Evolutionary conservation across 2,329 filamentous ascomycete genomes (phyloP), one percentile per base, ranked within the genome.

Genomic region (Rhinocladiella similis): DNA sequence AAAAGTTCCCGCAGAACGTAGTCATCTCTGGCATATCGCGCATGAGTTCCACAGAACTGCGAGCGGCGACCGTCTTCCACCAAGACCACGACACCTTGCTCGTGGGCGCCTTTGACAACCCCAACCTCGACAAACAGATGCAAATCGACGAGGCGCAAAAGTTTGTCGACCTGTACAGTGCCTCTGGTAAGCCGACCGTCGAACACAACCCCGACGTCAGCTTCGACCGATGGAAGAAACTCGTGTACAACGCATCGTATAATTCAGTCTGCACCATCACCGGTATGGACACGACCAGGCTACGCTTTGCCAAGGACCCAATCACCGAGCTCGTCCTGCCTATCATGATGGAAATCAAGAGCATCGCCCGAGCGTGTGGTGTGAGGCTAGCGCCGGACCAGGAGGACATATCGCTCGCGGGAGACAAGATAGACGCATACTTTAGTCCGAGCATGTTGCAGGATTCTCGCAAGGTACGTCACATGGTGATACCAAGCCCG

Each of bases 381-480:
- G 65, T 76, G 3, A 65, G 73, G 19, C 66, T 84, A 3, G 72
- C 71, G 0, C 72, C 73, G 0, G 75, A 74, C 5, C 63, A 80
- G 2, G 71, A 77, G 18, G 72, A 80, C 14, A 58, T 63, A 1
- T 74, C 77, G 62, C 78, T 85, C 39, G 67, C 74, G 27, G 76
- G 18, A 36, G 80, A 84, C 69, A 78, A 80, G 0, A 67, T 77
- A 43, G 63, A 65, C 16, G 73, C 75, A 41, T 77, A 75, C 35
- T 73, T 80, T 59, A 72, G 73, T 59, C 82, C 81, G 0, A 82
- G 79, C 61, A 84, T 84, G 81, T 70, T 75, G 13, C 75, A 79
- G 57, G 82, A 85, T 66, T 36, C 47, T 38, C 56, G 59, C 19
- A 58, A 75, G 76, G 22, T 25, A 25, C 7, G 22, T 25, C 7